These are phyloP conservation scores for Achlya hypogyna DNA, from an alignment of 352 stramenopile genomes.

Conservation along the genomic window DNA sequence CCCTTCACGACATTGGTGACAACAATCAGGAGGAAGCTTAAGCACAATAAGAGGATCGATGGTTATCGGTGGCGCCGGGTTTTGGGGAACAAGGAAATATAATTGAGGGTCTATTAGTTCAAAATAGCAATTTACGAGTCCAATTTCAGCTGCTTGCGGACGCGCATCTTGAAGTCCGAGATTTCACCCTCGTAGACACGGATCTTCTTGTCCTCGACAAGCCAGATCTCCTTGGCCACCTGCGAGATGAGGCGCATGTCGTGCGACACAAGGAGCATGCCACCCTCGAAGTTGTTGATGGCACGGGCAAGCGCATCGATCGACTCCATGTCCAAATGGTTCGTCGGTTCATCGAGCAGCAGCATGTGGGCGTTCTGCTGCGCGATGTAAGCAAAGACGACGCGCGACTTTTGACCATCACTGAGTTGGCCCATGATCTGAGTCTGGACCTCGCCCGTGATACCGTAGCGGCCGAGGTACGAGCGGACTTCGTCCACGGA, in stretches of 20 bases:
- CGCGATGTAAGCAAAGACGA: slow-evolving; percentile 97
- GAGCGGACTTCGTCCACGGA: slow-evolving; percentile 91
- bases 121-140: slow-evolving; percentile 8
- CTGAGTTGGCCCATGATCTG: slow-evolving; percentile 94
- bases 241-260: slow-evolving; percentile 98
- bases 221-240: slow-evolving; percentile 98
- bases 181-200: slow-evolving; percentile 97
- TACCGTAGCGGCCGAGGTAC: slow-evolving; percentile 95
- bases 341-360: slow-evolving; percentile 85
- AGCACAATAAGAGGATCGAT: background rate
- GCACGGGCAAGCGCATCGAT: slow-evolving; percentile 97
- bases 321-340: slow-evolving; percentile 90
- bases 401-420: slow-evolving; percentile 94
- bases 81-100: background rate
- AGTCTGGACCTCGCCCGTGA: slow-evolving; percentile 93
- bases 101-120: slow-evolving; percentile 1
- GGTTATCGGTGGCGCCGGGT: background rate
- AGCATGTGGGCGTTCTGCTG: slow-evolving; percentile 96
- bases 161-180: slow-evolving; percentile 95
- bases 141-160: slow-evolving; percentile 81
- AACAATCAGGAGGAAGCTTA: slow-evolving; percentile 17
- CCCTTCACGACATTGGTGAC: background rate
- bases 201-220: slow-evolving; percentile 96
- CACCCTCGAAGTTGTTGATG: slow-evolving; percentile 97
- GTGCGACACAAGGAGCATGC: slow-evolving; percentile 97